Evolutionary conservation across 805 yeast species (phyloP).

Genomic region (Nakazawaea wyomingensis): DNA sequence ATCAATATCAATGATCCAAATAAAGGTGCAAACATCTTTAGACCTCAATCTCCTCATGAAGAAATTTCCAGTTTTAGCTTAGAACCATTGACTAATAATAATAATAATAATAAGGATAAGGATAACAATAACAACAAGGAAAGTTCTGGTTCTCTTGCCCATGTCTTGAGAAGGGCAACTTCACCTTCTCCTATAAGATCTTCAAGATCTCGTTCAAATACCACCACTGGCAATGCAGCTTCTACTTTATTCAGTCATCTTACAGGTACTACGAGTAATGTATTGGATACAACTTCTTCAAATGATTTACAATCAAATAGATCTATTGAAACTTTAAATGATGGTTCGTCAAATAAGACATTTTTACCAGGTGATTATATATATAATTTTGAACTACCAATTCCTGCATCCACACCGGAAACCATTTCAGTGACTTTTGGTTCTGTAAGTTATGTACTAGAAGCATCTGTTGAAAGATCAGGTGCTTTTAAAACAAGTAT

Average conservation of each 20-base stretch:
- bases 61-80: slow-evolving; percentile 34
- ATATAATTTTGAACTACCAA: slow-evolving; percentile 85
- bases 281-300: slow-evolving; percentile 8
- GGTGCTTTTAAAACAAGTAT: slow-evolving; percentile 86
- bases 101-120: no score
- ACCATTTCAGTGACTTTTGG: slow-evolving; percentile 77
- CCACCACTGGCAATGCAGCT: slow-evolving; percentile 10
- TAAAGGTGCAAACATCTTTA: slow-evolving; percentile 42
- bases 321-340: slow-evolving; percentile 19
- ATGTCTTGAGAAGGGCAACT: slow-evolving; percentile 23
- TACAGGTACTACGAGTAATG: slow-evolving; percentile 5
- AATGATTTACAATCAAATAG: slow-evolving; percentile 19
- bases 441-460: slow-evolving; percentile 61
- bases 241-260: slow-evolving; percentile 9
- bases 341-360: slow-evolving; percentile 20
- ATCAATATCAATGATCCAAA: slow-evolving; percentile 18
- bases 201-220: slow-evolving; percentile 3
- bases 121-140: neutral
- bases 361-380: slow-evolving; percentile 89
- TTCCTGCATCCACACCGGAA: slow-evolving; percentile 82
- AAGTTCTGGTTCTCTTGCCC: slow-evolving; percentile 21
- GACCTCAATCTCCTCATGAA: slow-evolving; percentile 23
- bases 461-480: slow-evolving; percentile 63
- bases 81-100: slow-evolving; percentile 18
- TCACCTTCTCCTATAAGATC: slow-evolving; percentile 19